Evolutionary conservation across 2,329 filamentous ascomycete genomes (phyloP).

Genomic region (Teratosphaeria viscida): DNA sequence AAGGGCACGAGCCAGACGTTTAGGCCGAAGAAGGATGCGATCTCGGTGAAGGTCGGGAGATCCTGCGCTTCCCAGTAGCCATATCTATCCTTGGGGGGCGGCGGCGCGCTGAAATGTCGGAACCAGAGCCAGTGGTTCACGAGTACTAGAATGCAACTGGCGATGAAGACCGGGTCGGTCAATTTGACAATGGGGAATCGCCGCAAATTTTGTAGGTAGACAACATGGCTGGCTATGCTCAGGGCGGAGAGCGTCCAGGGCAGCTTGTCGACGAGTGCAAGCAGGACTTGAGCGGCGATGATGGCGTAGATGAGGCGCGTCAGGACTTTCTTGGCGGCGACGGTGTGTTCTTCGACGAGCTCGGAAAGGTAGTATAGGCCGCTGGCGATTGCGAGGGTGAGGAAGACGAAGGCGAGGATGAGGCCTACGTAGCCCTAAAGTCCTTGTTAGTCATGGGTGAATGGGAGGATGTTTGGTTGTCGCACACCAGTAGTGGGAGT

Average conservation of each 20-base stretch:
- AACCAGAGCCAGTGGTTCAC: constrained; percentile 96
- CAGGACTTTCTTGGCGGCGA: constrained; percentile 79
- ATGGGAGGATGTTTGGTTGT: neutral
- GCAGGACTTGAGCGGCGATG: constrained; percentile 60
- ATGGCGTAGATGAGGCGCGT: constrained; percentile 75
- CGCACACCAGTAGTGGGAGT: constrained; percentile 58
- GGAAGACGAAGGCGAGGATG: constrained; percentile 79
- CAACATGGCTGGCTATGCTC: constrained; percentile 67
- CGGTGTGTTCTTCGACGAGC: constrained; percentile 94
- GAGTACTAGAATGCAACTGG: constrained; percentile 75
- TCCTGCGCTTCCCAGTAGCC: constrained; percentile 38
- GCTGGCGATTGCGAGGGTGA: constrained; percentile 94
- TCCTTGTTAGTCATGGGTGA: constrained; percentile 1
- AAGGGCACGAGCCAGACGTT: constrained; percentile 97
- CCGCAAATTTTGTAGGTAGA: constrained; percentile 82
- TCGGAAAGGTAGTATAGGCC: constrained; percentile 97
- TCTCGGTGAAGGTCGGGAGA: constrained; percentile 80
- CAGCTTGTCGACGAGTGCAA: constrained; percentile 76
- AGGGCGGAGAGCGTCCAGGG: constrained; percentile 64
- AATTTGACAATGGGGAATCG: constrained; percentile 71
- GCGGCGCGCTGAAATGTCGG: constrained; percentile 66
- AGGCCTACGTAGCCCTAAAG: constrained; percentile 68
- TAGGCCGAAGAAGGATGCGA: constrained; percentile 89
- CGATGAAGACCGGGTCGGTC: constrained; percentile 73
- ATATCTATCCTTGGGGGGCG: constrained; percentile 48